phyloP scores from a whole-genome alignment of 306 rosid species.

The Gastrolobium bilobum region DNA sequence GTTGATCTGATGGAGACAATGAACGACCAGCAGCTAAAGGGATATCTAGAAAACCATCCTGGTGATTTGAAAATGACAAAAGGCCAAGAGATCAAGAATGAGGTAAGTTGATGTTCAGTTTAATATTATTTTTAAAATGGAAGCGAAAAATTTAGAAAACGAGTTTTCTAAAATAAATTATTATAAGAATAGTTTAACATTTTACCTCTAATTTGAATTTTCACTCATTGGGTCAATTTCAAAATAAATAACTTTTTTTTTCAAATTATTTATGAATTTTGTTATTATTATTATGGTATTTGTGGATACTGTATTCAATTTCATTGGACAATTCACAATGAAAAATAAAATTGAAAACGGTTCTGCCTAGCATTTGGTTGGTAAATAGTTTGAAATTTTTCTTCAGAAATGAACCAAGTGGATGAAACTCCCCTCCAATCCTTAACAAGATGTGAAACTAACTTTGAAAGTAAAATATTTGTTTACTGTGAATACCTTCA shows the following conservation, averaged over 20 bases:
- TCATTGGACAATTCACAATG: neutral
- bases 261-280: neutral
- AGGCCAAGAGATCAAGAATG: slow-evolving; percentile 25
- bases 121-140: neutral
- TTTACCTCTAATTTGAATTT: neutral
- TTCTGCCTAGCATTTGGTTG: neutral
- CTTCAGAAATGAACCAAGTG: neutral
- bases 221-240: neutral
- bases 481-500: neutral
- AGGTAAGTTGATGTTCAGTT: slow-evolving; percentile 37
- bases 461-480: neutral
- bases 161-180: neutral
- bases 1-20: slow-evolving; percentile 45
- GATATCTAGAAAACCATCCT: slow-evolving; percentile 35
- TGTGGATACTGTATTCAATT: neutral
- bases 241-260: neutral
- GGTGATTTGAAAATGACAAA: slow-evolving; percentile 22
- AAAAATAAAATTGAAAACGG: neutral
- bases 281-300: neutral
- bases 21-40: slow-evolving; percentile 45
- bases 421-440: neutral
- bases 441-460: neutral
- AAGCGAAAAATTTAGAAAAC: neutral
- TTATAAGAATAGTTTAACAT: neutral
- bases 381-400: too few relatives aligned